Base-by-base conservation (phyloP, 2,329 filamentous ascomycete genomes). In the Fusarium nisikadoi region DNA sequence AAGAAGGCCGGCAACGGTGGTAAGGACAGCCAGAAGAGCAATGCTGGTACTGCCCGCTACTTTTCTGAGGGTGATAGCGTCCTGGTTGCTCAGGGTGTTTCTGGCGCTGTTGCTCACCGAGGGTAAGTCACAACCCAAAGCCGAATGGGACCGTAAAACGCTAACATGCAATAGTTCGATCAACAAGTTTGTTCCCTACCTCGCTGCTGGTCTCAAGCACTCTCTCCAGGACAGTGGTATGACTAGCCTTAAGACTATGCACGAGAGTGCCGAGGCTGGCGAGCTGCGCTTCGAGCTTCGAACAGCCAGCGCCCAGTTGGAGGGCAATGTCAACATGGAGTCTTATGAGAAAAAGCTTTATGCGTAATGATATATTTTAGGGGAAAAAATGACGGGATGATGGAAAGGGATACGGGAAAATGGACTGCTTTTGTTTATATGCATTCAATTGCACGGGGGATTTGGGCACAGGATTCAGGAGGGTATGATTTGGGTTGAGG, bases 321-420 rank as follows among this genome's bases (percentile, higher is more conserved):
- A 99, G 87, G 96, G 96, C 73, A 96, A 95, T 81, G 95, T 99
- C 70, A 97, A 98, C 86, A 94, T 99, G 88, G 94, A 98, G 87
- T 95, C 94, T 81, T 98, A 97, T 82, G 96, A 98, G 88, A 99
- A 99, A 93, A 99, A 98, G 90, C 92, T 99, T 76, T 99, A 97
- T 85, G 94, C 94, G 78, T 98, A 90, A 83, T 77, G 75, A 76
- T 69, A 75, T 71, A 70, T 68, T 60, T 33, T 68, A 47, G 60
- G 45, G 61, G n/a, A n/a, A 62, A 76, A 25, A 72, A 70, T 59
- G 66, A 72, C 23, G 60, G 62, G 52, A 68, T 64, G 65, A 52
- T 36, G 64, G 65, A 58, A 13, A 68, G 66, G 70, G 54, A 73
- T 53, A 71, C 43, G 50, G 62, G 49, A 66, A 58, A 54, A 38